These are phyloP conservation scores for Murraya koenigii DNA, from an alignment of 345 rosid species.

Conservation along the genomic window DNA sequence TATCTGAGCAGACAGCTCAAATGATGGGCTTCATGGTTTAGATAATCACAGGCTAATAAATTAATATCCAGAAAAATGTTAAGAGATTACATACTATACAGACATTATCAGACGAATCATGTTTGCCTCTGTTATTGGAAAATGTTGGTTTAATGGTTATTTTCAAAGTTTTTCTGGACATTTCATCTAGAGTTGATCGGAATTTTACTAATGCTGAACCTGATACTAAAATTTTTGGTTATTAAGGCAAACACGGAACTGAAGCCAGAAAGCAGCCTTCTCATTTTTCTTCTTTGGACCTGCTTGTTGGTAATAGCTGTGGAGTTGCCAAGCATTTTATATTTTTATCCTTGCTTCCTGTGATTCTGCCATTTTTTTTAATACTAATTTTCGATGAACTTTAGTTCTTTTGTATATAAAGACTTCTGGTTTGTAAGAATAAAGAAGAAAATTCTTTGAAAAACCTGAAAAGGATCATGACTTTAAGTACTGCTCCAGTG, in stretches of 20 bases:
- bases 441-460: not conserved
- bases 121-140: not conserved
- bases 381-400: not conserved
- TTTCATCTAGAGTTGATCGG: not conserved
- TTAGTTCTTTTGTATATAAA: conserved; percentile 7
- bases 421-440: not conserved
- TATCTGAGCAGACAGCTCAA: conserved; percentile 4
- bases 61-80: not conserved
- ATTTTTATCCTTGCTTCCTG: not conserved
- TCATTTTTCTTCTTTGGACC: conserved; percentile 1
- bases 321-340: not conserved
- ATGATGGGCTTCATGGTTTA: not conserved
- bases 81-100: not conserved
- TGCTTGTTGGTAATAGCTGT: not conserved
- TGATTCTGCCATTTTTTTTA: no score
- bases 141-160: not conserved
- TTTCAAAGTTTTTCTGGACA: not conserved
- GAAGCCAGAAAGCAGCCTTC: not conserved
- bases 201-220: not conserved
- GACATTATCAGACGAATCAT: not conserved
- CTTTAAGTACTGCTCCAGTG: not conserved
- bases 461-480: not conserved
- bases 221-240: not conserved
- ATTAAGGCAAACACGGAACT: not conserved
- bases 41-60: not conserved